These are phyloP conservation scores for Vigna angularis DNA, from an alignment of 306 rosid genomes.

Conservation along the genomic window DNA sequence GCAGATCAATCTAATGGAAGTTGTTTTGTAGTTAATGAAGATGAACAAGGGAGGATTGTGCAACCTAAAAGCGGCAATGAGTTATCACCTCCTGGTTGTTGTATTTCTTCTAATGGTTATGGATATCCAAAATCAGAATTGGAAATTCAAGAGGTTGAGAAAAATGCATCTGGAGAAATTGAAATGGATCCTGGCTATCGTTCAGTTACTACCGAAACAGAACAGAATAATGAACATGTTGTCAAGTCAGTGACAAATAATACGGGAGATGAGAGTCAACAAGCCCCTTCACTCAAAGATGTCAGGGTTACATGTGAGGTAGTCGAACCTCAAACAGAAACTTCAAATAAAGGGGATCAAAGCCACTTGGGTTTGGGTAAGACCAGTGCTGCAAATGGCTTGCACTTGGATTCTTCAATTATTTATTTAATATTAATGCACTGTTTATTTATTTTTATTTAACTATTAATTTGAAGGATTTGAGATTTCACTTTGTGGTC, in stretches of 20 bases:
- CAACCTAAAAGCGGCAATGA: conserved; percentile 40
- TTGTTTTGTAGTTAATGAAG: conserved; percentile 43
- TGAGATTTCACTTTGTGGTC: conserved; percentile 89
- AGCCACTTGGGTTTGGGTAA: conserved; percentile 53
- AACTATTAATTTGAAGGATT: conserved; percentile 61
- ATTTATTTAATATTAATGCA: conserved; percentile 27
- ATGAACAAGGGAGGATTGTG: conserved; percentile 42
- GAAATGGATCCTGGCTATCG: conserved; percentile 41
- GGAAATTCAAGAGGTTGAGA: conserved; percentile 46
- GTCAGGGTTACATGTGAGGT: conserved; percentile 45
- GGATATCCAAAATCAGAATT: conserved; percentile 45
- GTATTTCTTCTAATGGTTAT: conserved; percentile 45
- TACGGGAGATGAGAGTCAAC: conserved; percentile 46
- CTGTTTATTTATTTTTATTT: conserved; percentile 37
- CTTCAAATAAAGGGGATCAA: conserved; percentile 51
- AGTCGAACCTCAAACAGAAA: conserved; percentile 48
- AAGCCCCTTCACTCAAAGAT: conserved; percentile 43
- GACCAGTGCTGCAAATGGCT: conserved; percentile 40
- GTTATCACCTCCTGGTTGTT: conserved; percentile 47
- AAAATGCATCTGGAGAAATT: conserved; percentile 46
- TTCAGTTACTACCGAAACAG: conserved; percentile 43
- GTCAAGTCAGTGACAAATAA: conserved; percentile 41
- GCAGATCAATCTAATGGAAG: conserved; percentile 38
- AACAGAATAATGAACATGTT: conserved; percentile 44
- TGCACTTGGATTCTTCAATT: conserved; percentile 39